phyloP scores from a whole-genome alignment of 2,329 filamentous ascomycete species.

The Lachnellula subtilissima region DNA sequence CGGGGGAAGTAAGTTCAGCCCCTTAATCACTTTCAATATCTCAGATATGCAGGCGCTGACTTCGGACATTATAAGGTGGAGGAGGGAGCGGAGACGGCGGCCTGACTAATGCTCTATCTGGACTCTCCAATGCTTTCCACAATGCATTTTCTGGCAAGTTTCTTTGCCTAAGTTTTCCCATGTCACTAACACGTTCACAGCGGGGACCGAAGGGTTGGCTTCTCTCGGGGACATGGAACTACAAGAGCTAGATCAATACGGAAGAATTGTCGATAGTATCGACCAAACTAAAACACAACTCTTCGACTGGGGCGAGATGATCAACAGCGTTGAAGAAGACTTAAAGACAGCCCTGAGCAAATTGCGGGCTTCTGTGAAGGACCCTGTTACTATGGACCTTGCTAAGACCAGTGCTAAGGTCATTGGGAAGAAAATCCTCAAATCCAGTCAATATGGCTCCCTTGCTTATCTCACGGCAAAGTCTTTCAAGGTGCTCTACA shows the following conservation, averaged over 20 bases:
- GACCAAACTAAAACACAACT: not conserved
- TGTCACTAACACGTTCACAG: not conserved
- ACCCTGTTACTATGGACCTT: not conserved
- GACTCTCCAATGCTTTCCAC: not conserved
- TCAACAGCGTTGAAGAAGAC: not conserved
- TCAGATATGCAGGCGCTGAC: too few relatives aligned
- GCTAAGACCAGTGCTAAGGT: not conserved
- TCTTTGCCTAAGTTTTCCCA: not conserved
- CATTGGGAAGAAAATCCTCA: not conserved
- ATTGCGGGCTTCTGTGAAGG: not conserved
- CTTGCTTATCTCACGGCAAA: not conserved
- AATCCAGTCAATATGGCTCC: too few relatives aligned
- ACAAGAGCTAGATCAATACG: not conserved
- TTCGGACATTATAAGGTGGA: too few relatives aligned
- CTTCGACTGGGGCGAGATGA: not conserved
- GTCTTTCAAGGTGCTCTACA: not conserved
- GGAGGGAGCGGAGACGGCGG: not conserved
- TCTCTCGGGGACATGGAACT: not conserved
- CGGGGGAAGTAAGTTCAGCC: too few relatives aligned
- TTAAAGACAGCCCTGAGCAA: too few relatives aligned
- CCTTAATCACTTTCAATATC: too few relatives aligned
- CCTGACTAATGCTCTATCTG: not conserved
- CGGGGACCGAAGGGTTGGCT: not conserved
- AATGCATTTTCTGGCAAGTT: not conserved
- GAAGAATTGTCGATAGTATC: not conserved